phyloP scores from a whole-genome alignment of 2,329 filamentous ascomycete species.

The Pseudopyrenochaeta lycopersici region DNA sequence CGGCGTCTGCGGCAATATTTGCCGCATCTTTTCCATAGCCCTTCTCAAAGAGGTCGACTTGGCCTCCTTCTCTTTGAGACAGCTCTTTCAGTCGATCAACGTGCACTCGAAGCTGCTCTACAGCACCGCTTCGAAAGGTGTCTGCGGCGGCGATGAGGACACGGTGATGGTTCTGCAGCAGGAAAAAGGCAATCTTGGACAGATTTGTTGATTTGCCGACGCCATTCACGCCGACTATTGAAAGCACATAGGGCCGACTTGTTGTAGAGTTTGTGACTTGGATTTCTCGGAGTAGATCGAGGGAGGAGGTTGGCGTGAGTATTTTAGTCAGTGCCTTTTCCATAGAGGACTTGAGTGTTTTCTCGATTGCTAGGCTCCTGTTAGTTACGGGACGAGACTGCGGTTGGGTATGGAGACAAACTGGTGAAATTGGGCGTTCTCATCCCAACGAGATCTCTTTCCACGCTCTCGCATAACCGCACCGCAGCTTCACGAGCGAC shows the following conservation, averaged over 20 bases:
- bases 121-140: constrained; percentile 95
- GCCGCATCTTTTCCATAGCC: constrained; percentile 98
- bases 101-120: constrained; percentile 95
- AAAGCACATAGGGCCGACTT: constrained; percentile 91
- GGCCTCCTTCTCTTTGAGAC: constrained; percentile 77
- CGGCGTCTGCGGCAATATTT: constrained; percentile 92
- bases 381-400: constrained; percentile 13
- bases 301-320: constrained; percentile 91
- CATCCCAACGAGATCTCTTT: constrained; percentile 86
- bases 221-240: constrained; percentile 97
- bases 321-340: constrained; percentile 93
- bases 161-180: constrained; percentile 95
- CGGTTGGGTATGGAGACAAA: constrained; percentile 25
- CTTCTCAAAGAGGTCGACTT: constrained; percentile 93
- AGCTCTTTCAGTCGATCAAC: constrained; percentile 93
- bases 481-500: constrained; percentile 94
- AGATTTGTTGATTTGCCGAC: constrained; percentile 98
- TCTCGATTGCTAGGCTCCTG: constrained; percentile 68
- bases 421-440: constrained; percentile 93
- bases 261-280: constrained; percentile 71
- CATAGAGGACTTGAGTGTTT: constrained; percentile 85
- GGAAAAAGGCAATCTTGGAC: constrained; percentile 97
- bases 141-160: constrained; percentile 94
- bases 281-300: constrained; percentile 94
- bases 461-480: constrained; percentile 88